Conservation (phyloP, 345 rosid species). For the Hypericum androsaemum region DNA sequence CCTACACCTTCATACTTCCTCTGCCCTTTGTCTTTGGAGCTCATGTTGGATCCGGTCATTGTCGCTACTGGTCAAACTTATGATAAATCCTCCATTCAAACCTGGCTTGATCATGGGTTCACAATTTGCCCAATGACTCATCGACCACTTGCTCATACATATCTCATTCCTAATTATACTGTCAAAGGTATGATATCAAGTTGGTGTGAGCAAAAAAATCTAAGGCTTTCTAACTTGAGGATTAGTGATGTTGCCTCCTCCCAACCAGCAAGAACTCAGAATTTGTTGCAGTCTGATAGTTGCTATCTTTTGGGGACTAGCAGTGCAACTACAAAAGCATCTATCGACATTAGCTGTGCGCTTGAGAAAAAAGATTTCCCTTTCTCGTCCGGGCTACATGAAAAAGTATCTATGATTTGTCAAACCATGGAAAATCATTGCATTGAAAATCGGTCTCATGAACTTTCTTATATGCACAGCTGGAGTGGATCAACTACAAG, state of each 20-base stretch:
- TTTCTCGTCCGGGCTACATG: conserved; percentile 33
- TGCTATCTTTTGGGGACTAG: conserved; percentile 37
- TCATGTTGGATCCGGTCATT: conserved; percentile 88
- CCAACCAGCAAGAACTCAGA: conserved; percentile 32
- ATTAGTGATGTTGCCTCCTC: conserved; percentile 23
- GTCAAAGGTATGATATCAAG: conserved; percentile 83
- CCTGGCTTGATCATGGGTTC: conserved; percentile 75
- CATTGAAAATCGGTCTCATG: conserved; percentile 39
- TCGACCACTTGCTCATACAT: conserved; percentile 50
- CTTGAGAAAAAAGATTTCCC: conserved; percentile 51
- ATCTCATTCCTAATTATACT: conserved; percentile 81
- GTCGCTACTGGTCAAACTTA: conserved; percentile 94
- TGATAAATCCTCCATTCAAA: conserved; percentile 77
- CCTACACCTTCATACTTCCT: conserved; percentile 66
- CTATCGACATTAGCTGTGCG: conserved; percentile 45
- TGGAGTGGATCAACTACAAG: conserved; percentile 76
- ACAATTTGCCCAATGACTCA: conserved; percentile 80
- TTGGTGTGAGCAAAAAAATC: conserved; percentile 69
- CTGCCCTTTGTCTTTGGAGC: conserved; percentile 81
- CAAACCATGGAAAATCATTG: conserved; percentile 38
- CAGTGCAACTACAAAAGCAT: conserved; percentile 54
- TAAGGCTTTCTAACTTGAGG: conserved; percentile 27
- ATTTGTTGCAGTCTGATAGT: conserved; percentile 43
- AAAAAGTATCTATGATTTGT: conserved; percentile 27
- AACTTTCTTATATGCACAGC: conserved; percentile 58